A percentile compares a stretch with the other conserved stretches of the same genome.
These are phyloP conservation scores for Fragosphaeria purpurea DNA, from an alignment of 2,329 filamentous ascomycete species.

Conservation along the genomic window DNA sequence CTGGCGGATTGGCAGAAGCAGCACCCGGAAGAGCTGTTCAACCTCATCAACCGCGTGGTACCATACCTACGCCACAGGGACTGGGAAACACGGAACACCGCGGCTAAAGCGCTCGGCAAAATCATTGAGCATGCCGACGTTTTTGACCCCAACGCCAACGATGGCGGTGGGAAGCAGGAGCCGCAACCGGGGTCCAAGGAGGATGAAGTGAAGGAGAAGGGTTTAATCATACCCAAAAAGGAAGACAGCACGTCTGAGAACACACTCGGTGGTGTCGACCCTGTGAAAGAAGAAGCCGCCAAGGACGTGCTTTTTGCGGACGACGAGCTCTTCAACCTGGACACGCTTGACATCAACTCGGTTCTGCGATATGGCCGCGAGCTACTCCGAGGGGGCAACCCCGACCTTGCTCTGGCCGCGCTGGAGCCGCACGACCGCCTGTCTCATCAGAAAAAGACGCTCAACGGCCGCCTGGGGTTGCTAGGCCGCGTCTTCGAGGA, in stretches of 20 bases:
- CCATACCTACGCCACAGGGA: slow-evolving; percentile 90
- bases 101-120: slow-evolving; percentile 87
- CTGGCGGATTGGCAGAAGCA: slow-evolving; percentile 96
- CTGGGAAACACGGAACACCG: slow-evolving; percentile 92
- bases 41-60: slow-evolving; percentile 85
- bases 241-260: slow-evolving; percentile 18
- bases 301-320: slow-evolving; percentile 36
- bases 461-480: slow-evolving; percentile 72
- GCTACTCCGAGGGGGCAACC: slow-evolving; percentile 72
- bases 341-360: slow-evolving; percentile 64
- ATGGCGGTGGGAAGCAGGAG: slow-evolving; percentile 49
- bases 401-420: slow-evolving; percentile 74
- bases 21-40: slow-evolving; percentile 95
- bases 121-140: slow-evolving; percentile 81
- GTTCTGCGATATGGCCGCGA: slow-evolving; percentile 79
- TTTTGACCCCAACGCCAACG: slow-evolving; percentile 79
- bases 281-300: slow-evolving; percentile 55
- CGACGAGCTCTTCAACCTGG: slow-evolving; percentile 60
- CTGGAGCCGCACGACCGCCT: slow-evolving; percentile 75
- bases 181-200: slow-evolving; percentile 23
- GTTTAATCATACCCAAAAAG: slow-evolving; percentile 18
- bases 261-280: background rate
- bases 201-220: slow-evolving; percentile 17
- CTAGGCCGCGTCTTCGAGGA: slow-evolving; percentile 78
- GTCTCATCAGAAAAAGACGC: slow-evolving; percentile 79